phyloP scores from a whole-genome alignment of 202 grass and related monocot species.

The Setaria italica region DNA sequence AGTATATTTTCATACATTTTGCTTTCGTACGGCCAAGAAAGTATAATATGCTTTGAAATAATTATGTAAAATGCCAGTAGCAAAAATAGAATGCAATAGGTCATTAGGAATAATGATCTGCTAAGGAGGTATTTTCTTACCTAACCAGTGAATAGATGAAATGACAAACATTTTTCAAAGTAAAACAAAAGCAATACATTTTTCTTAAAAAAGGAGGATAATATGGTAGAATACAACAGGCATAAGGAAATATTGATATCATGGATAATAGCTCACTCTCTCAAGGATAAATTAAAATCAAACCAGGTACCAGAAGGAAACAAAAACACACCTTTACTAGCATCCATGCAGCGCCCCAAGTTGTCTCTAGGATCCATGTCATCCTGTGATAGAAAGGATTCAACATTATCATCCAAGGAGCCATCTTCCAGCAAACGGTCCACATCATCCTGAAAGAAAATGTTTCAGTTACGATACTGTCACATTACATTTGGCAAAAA shows the following conservation, averaged over 20 bases:
- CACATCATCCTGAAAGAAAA: conserved; percentile 87
- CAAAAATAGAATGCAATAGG: neutral
- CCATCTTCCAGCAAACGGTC: conserved; percentile 96
- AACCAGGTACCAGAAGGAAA: conserved; percentile 40
- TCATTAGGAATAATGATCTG: conserved; percentile 22
- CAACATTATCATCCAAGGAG: conserved; percentile 96
- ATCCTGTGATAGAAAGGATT: conserved; percentile 99
- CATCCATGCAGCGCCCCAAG: conserved; percentile 85
- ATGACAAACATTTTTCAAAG: neutral
- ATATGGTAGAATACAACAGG: neutral
- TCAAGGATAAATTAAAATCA: conserved; percentile 32
- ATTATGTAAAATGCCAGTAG: neutral
- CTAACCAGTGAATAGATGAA: neutral
- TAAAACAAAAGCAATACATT: neutral
- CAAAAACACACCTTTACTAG: conserved; percentile 74
- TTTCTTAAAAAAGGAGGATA: neutral
- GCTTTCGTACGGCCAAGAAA: too few species aligned
- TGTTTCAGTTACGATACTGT: conserved; percentile 23
- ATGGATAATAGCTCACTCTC: neutral
- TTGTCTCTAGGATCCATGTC: conserved; percentile 91
- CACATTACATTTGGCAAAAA: conserved; percentile 14
- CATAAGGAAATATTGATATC: conserved; percentile 21
- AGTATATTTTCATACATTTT: neutral
- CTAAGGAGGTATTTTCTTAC: conserved; percentile 30
- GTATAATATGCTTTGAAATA: neutral